Percentiles rank a stretch among this genome's conserved stretches.
These are phyloP conservation scores for Leccinum incarnatum DNA, from an alignment of 768 basidiomycete species.

Conservation along the genomic window DNA sequence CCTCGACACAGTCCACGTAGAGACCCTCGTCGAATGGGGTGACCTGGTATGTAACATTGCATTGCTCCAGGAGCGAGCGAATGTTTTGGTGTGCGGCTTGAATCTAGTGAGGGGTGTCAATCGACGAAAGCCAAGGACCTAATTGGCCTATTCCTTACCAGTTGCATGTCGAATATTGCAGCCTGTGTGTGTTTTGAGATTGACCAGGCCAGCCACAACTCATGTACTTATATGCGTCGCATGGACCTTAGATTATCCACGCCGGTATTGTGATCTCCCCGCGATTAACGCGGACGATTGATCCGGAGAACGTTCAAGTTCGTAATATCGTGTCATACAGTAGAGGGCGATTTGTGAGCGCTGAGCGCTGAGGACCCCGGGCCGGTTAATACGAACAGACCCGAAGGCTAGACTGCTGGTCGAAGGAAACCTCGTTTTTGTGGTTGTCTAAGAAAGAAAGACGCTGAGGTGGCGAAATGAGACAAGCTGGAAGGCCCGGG, in stretches of 20 bases:
- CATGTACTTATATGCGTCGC: not conserved
- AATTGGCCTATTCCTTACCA: not conserved
- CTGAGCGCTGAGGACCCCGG: too few species aligned
- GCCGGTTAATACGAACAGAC: too few species aligned
- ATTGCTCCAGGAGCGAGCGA: not conserved
- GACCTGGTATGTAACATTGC: not conserved
- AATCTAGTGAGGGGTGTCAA: too few species aligned
- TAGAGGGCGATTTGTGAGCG: too few species aligned
- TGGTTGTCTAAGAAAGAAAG: too few species aligned
- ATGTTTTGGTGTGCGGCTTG: not conserved
- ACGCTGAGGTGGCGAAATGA: too few species aligned
- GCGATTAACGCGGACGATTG: not conserved
- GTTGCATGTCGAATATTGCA: not conserved
- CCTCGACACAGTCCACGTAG: not conserved
- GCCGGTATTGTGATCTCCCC: not conserved
- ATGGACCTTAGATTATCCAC: not conserved
- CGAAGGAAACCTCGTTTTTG: too few species aligned
- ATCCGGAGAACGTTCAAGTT: not conserved
- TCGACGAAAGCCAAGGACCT: too few species aligned
- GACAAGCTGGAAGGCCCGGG: too few species aligned
- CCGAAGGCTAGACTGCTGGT: too few species aligned
- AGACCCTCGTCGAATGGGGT: not conserved
- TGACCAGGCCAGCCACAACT: not conserved
- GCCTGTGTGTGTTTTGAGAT: not conserved
- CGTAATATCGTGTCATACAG: too few species aligned